These are phyloP conservation scores for Tilletia indica DNA, from an alignment of 1,284 basidiomycete genomes.

Conservation along the genomic window DNA sequence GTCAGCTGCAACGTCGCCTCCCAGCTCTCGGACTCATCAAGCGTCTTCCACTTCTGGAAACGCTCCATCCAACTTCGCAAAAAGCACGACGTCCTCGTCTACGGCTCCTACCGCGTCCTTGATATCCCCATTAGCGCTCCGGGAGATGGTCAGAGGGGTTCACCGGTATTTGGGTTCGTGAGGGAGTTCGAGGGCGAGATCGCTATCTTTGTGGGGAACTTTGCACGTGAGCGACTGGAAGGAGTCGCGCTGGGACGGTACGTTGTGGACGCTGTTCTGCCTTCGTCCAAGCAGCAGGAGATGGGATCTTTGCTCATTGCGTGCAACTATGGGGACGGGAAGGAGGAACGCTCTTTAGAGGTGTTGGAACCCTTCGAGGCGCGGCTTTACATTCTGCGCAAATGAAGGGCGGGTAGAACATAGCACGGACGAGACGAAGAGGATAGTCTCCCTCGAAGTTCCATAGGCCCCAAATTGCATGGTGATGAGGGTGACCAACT, in stretches of 20 bases:
- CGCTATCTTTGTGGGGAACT: constrained; percentile 11
- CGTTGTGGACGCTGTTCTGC: background rate
- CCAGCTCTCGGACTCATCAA: constrained; percentile 61
- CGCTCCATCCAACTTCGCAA: constrained; percentile 63
- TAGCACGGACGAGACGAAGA: too few species aligned
- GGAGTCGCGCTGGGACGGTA: background rate
- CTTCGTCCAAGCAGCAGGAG: background rate
- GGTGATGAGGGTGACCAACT: too few species aligned
- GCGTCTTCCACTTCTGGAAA: constrained; percentile 67
- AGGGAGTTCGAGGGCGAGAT: background rate
- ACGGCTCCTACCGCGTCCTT: constrained; percentile 65
- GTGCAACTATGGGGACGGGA: background rate
- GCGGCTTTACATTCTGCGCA: background rate
- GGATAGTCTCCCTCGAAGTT: too few species aligned
- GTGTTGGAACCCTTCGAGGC: constrained; percentile 10
- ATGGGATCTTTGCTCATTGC: background rate
- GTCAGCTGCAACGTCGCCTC: constrained; percentile 64
- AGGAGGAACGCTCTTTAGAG: background rate
- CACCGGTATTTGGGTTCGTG: constrained; percentile 9
- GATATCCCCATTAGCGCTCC: constrained; percentile 37
- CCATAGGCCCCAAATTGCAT: too few species aligned
- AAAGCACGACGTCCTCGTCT: constrained; percentile 62
- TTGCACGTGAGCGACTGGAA: background rate
- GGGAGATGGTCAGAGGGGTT: background rate
- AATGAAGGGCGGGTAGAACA: too few species aligned